Evolutionary conservation across 1,284 basidiomycete species (phyloP).

Genomic region (Calocybe gambosa): DNA sequence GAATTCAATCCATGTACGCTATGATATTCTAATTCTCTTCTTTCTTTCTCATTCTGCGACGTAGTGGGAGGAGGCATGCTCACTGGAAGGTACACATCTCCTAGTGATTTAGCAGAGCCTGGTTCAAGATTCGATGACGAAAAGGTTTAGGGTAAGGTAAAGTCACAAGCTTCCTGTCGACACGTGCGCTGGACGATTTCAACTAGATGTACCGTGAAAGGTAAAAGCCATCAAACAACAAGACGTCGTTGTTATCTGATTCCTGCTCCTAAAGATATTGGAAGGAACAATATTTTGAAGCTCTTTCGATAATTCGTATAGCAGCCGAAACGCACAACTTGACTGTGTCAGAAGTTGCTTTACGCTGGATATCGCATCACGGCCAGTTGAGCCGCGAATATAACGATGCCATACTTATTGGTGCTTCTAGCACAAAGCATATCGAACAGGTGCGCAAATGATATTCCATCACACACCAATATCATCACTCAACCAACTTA

Average conservation of each 20-base stretch:
- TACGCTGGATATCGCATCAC: conserved; percentile 51
- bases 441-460: conserved; percentile 36
- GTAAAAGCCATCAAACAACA: conserved; percentile 9
- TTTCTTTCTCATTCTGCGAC: not conserved
- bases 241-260: not conserved
- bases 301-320: conserved; percentile 31
- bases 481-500: not conserved
- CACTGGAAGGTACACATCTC: conserved; percentile 31
- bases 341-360: conserved; percentile 42
- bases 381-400: conserved; percentile 40
- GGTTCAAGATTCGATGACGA: conserved; percentile 40
- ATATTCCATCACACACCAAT: not conserved
- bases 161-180: not conserved
- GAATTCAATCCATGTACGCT: conserved; percentile 44
- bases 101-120: conserved; percentile 27
- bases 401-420: conserved; percentile 47
- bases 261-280: conserved; percentile 30
- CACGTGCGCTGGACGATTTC: not conserved
- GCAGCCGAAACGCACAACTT: conserved; percentile 36
- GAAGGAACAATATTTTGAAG: conserved; percentile 45
- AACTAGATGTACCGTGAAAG: conserved; percentile 26
- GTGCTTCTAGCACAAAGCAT: conserved; percentile 43
- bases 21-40: not conserved
- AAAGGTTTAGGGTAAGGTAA: conserved; percentile 28
- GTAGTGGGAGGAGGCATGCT: conserved; percentile 39